Percentiles rank a stretch among this genome's conserved stretches.
phyloP scores from a whole-genome alignment of 352 stramenopile genomes.

The Phytopythium delawarense region DNA sequence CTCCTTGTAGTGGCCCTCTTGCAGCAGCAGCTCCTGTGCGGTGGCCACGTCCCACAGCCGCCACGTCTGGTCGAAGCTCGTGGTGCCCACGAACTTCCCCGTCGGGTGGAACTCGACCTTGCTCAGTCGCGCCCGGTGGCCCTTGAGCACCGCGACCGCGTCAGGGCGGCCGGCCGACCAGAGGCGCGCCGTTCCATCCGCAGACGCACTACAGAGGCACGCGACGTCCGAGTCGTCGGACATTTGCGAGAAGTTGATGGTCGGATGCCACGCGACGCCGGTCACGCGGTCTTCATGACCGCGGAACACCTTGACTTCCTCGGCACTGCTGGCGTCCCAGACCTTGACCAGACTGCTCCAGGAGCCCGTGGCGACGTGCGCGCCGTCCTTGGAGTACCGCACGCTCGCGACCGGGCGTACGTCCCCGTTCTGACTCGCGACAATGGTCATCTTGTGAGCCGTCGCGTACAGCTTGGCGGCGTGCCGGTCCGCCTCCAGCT shows the following conservation, averaged over 20 bases:
- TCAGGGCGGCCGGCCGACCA: slow-evolving; percentile 60
- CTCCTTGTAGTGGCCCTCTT: slow-evolving; percentile 96
- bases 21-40: slow-evolving; percentile 88
- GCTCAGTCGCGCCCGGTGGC: slow-evolving; percentile 68
- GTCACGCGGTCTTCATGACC: slow-evolving; percentile 88
- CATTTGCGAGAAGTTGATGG: slow-evolving; percentile 46
- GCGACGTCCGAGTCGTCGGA: slow-evolving; percentile 48
- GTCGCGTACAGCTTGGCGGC: slow-evolving; percentile 82
- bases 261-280: slow-evolving; percentile 81
- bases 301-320: slow-evolving; percentile 69
- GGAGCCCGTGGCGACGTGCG: slow-evolving; percentile 84
- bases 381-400: slow-evolving; percentile 54
- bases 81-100: slow-evolving; percentile 91
- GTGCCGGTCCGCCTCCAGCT: slow-evolving; percentile 50
- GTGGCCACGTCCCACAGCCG: slow-evolving; percentile 97
- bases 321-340: slow-evolving; percentile 83
- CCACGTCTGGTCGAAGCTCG: slow-evolving; percentile 97
- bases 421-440: slow-evolving; percentile 95
- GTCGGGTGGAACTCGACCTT: slow-evolving; percentile 94
- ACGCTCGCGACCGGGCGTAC: slow-evolving; percentile 85
- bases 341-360: slow-evolving; percentile 94
- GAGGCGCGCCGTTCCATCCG: slow-evolving; percentile 70
- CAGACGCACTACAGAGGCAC: slow-evolving; percentile 74
- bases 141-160: slow-evolving; percentile 54
- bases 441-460: slow-evolving; percentile 70